Percentiles rank a stretch among this genome's conserved stretches.
Evolutionary conservation across 768 basidiomycete species (phyloP).

Genomic region (Lactarius tabidus): DNA sequence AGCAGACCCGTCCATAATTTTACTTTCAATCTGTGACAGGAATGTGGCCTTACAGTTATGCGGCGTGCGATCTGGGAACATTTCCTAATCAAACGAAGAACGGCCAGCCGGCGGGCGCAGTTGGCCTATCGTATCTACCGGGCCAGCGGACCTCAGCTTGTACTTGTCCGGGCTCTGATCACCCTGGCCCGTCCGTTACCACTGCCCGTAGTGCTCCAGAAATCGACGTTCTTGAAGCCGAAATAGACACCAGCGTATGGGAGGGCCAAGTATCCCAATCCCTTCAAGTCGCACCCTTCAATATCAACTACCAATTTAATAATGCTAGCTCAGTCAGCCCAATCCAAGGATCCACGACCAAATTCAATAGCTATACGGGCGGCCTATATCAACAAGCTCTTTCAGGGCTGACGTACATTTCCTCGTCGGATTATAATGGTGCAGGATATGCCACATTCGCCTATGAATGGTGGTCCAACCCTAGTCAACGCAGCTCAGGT

Average conservation of each 20-base stretch:
- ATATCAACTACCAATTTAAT: conserved; percentile 60
- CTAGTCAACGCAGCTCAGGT: conserved; percentile 57
- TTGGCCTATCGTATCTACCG: conserved; percentile 67
- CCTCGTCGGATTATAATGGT: conserved; percentile 53
- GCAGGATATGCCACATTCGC: conserved; percentile 58
- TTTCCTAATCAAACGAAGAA: conserved; percentile 71
- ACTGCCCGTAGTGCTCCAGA: conserved; percentile 80
- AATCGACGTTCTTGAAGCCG: conserved; percentile 89
- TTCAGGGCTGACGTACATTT: conserved; percentile 57
- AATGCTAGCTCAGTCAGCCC: conserved; percentile 48
- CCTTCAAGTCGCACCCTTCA: conserved; percentile 76
- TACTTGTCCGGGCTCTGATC: conserved; percentile 80
- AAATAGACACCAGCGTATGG: conserved; percentile 50
- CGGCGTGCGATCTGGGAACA: conserved; percentile 81
- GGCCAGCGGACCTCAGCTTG: conserved; percentile 87
- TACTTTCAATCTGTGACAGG: conserved; percentile 29
- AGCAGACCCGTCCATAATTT: not conserved
- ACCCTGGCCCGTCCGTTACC: conserved; percentile 74
- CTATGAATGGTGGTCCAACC: conserved; percentile 79
- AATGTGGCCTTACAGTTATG: conserved; percentile 80
- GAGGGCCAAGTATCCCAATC: conserved; percentile 75
- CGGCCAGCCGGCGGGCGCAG: conserved; percentile 47
- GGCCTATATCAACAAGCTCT: conserved; percentile 71
- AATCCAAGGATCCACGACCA: conserved; percentile 50
- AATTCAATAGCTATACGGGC: conserved; percentile 65